Conservation (phyloP, 257 asterid genomes). For the Rubia yunnanensis region DNA sequence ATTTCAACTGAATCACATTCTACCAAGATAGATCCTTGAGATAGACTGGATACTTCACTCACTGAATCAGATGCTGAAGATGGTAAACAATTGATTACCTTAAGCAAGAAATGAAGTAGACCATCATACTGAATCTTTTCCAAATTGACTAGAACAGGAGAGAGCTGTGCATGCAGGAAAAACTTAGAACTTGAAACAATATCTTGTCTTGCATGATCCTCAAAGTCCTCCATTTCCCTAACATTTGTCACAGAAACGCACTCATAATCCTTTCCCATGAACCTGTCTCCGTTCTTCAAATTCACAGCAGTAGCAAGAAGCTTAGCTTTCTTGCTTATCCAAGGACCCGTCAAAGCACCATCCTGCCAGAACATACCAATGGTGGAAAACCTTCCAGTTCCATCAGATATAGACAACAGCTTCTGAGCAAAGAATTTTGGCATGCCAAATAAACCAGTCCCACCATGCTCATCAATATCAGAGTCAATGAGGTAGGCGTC, state of each 20-base stretch:
- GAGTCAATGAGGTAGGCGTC: constrained; percentile 44
- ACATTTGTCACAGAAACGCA: constrained; percentile 73
- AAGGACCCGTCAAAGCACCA: constrained; percentile 61
- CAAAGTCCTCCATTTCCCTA: constrained; percentile 51
- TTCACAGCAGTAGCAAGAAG: constrained; percentile 64
- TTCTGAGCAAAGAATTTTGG: constrained; percentile 40
- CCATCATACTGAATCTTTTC: constrained; percentile 44
- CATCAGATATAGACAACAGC: constrained; percentile 42
- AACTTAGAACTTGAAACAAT: constrained; percentile 62
- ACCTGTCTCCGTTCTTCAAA: constrained; percentile 41
- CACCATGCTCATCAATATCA: constrained; percentile 29
- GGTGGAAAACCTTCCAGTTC: constrained; percentile 38
- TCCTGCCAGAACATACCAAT: constrained; percentile 75
- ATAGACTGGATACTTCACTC: constrained; percentile 28
- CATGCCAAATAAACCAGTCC: constrained; percentile 25
- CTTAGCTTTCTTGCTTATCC: constrained; percentile 77
- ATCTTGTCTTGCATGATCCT: constrained; percentile 47
- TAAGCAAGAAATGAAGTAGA: constrained; percentile 43
- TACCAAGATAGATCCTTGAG: constrained; percentile 62
- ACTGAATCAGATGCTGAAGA: constrained; percentile 33
- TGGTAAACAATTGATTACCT: constrained; percentile 39
- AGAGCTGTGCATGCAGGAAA: constrained; percentile 50
- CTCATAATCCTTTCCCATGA: constrained; percentile 50
- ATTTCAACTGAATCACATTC: constrained; percentile 58
- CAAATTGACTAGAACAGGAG: constrained; percentile 43